These are phyloP conservation scores for Naematelia encephala DNA, from an alignment of 768 basidiomycete genomes.

Conservation along the genomic window DNA sequence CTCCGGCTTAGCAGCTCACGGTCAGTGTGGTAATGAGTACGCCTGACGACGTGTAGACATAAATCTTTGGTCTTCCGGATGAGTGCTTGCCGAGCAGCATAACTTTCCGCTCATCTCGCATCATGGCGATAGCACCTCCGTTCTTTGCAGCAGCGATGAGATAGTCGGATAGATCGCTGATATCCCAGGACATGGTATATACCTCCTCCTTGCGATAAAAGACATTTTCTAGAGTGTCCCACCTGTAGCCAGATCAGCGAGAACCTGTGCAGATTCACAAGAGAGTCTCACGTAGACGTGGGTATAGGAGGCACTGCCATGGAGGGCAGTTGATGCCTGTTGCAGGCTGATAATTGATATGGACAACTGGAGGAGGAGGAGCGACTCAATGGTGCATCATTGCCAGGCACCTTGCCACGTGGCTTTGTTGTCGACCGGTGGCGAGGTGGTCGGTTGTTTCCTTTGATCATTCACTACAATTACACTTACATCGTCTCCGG, in stretches of 20 bases:
- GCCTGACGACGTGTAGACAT: conserved; percentile 82
- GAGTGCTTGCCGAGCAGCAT: conserved; percentile 62
- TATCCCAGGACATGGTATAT: conserved; percentile 75
- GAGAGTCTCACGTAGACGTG: conserved; percentile 12
- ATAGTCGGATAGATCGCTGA: conserved; percentile 74
- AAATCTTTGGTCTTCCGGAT: conserved; percentile 74
- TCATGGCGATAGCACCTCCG: conserved; percentile 86
- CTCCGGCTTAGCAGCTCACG: conserved; percentile 51
- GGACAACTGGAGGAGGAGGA: background rate
- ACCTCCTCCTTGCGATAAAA: conserved; percentile 80
- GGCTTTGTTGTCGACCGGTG: background rate
- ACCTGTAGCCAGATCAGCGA: conserved; percentile 48
- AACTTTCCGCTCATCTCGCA: conserved; percentile 78
- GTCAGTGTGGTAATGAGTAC: conserved; percentile 55
- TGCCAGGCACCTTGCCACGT: background rate
- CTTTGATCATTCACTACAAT: too few relatives aligned
- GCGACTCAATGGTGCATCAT: background rate
- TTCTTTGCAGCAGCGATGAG: conserved; percentile 74
- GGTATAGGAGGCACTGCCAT: conserved; percentile 14
- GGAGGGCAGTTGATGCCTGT: background rate
- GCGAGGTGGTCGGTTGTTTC: background rate
- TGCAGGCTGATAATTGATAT: background rate
- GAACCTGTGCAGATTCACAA: background rate
- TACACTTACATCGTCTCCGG: too few relatives aligned
- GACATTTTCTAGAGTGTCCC: conserved; percentile 82